A percentile compares a stretch with the other conserved stretches of the same genome.
Conservation (phyloP, 345 rosid species). For the Arabis alpina region DNA sequence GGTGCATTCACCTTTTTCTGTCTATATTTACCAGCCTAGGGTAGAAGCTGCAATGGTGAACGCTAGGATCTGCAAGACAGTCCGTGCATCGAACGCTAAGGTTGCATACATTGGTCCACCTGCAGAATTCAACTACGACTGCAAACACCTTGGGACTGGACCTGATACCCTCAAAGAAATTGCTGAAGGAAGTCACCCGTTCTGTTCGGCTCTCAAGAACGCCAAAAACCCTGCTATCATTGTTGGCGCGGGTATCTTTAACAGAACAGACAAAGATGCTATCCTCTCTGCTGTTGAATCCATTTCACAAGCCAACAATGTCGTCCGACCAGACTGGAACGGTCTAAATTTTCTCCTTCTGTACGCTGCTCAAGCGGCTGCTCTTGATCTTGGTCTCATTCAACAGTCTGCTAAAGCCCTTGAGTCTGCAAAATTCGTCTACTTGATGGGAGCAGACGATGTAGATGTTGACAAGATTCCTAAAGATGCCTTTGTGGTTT, state of each 20-base stretch:
- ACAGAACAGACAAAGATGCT: constrained; percentile 80
- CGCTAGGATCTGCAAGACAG: constrained; percentile 93
- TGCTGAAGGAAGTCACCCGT: constrained; percentile 81
- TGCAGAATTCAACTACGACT: constrained; percentile 80
- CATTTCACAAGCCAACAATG: constrained; percentile 70
- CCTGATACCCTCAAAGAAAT: constrained; percentile 78
- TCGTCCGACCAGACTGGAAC: constrained; percentile 90
- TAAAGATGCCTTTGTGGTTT: constrained; percentile 86
- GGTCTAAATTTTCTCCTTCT: constrained; percentile 87
- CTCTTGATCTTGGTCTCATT: constrained; percentile 96
- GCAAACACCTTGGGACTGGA: constrained; percentile 87
- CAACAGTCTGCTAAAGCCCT: constrained; percentile 73
- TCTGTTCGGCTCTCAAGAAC: constrained; percentile 60
- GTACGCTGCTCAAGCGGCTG: constrained; percentile 97
- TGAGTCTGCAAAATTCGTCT: constrained; percentile 80
- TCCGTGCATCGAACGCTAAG: constrained; percentile 78
- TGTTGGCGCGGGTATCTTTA: constrained; percentile 87
- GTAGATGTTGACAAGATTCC: constrained; percentile 80
- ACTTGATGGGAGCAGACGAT: constrained; percentile 97
- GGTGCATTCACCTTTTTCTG: constrained; percentile 23
- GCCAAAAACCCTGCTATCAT: constrained; percentile 94
- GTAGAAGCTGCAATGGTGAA: constrained; percentile 98
- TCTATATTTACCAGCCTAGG: constrained; percentile 73
- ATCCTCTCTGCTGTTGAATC: constrained; percentile 72
- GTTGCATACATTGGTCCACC: constrained; percentile 89